Percentiles rank a stretch among this genome's conserved stretches.
These are phyloP conservation scores for Pelargonium cotyledonis DNA, from an alignment of 441 rosid species.

Conservation along the genomic window DNA sequence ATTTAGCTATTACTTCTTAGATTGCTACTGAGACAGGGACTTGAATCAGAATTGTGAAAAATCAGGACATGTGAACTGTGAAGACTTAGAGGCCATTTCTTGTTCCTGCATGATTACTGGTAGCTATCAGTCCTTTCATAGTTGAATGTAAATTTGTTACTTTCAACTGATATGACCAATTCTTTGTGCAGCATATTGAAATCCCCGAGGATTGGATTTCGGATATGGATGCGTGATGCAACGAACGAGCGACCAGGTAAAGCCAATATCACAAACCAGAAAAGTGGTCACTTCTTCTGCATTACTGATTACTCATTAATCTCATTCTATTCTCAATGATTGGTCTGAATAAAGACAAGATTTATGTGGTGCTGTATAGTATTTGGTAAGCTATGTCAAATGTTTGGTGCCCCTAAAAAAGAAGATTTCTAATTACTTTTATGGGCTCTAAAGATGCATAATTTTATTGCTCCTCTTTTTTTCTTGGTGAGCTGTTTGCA, in stretches of 20 bases:
- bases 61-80: background rate
- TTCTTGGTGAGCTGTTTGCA: constrained; percentile 10
- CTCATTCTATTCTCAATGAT: constrained; percentile 18
- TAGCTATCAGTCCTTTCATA: background rate
- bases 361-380: constrained; percentile 14
- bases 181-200: constrained; percentile 14
- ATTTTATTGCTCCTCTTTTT: background rate
- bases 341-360: constrained; percentile 33
- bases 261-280: constrained; percentile 16
- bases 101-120: background rate
- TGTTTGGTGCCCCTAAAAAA: constrained; percentile 26
- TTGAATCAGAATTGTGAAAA: background rate
- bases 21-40: background rate
- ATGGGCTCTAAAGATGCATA: constrained; percentile 1
- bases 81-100: background rate
- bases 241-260: constrained; percentile 18
- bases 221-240: constrained; percentile 16
- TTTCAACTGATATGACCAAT: background rate
- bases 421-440: constrained; percentile 19
- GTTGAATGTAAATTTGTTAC: background rate
- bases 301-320: constrained; percentile 18
- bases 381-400: constrained; percentile 25
- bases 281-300: background rate
- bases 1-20: background rate
- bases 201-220: constrained; percentile 20